Evolutionary conservation across 805 yeast genomes (phyloP), one percentile per base, ranked within the genome.

Genomic region (Candida loeiensis): DNA sequence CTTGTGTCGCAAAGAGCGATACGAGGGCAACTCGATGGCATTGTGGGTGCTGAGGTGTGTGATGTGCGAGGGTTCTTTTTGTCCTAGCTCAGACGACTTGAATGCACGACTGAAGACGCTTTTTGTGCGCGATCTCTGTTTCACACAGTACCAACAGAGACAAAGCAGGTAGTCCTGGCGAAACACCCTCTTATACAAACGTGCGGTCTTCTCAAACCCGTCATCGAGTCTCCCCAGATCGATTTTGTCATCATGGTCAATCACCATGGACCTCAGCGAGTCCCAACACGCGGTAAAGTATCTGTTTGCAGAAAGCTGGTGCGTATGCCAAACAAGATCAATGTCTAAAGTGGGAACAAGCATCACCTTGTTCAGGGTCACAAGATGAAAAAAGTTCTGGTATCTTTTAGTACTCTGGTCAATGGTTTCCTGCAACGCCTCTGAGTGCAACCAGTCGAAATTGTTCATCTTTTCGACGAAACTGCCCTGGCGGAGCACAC

Each of bases 281-380:
- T 46, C 52, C 5, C 45, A 31, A 32, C 54, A 47, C 14, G 44
- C 41, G 3, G n/a, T 14, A 26, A 49, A 45, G 37, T 58, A 56
- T 19, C 37, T 25, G 34, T 37, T 35, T 39, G 45, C 40, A 4
- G 48, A 36, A 6, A 58, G 40, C 32, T 53, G 58, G 39, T 59
- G 61, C 3, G 64, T 59, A 37, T 51, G 60, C 64, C 64, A 57
- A 2, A 56, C 33, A 26, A 59, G 43, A 32, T 57, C 61, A 16
- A 59, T 55, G 22, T 59, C 63, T 30, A 59, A 44, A 3, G 61
- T 56, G 1, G 64, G 63, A 1, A 56, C 55, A 13, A 47, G 32
- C 42, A 38, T 44, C 6, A 32, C n/a, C 12, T 13, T 27, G 2
- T 26, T 9, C 2, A 11, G 2, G 1, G 41, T 30, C 7, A 47